A percentile compares a stretch with the other conserved stretches of the same genome.
Conservation (phyloP, 768 basidiomycete species). For the Psilocybe cyanescens region DNA sequence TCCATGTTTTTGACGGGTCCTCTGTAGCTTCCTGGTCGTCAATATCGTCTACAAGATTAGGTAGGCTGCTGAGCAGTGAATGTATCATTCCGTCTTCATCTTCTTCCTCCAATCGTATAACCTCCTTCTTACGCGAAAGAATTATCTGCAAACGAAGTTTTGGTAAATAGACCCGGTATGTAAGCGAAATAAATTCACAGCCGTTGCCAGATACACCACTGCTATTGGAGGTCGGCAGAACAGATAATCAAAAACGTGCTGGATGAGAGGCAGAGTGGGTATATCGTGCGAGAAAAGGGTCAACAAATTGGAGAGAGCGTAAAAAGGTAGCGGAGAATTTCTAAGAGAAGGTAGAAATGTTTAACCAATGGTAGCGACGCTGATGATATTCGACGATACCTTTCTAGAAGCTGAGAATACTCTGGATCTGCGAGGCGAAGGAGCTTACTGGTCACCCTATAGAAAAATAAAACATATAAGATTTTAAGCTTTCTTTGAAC, state of each 20-base stretch:
- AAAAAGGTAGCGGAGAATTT: slow-evolving; percentile 82
- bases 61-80: slow-evolving; percentile 68
- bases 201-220: slow-evolving; percentile 81
- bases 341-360: slow-evolving; percentile 34
- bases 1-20: background rate
- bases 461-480: background rate
- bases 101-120: slow-evolving; percentile 61
- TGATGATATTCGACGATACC: slow-evolving; percentile 40
- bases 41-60: slow-evolving; percentile 53
- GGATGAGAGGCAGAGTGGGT: slow-evolving; percentile 86
- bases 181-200: slow-evolving; percentile 52
- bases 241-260: slow-evolving; percentile 91
- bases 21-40: slow-evolving; percentile 8
- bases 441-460: slow-evolving; percentile 75
- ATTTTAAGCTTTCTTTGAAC: background rate
- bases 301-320: slow-evolving; percentile 86
- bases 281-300: slow-evolving; percentile 94
- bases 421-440: slow-evolving; percentile 71
- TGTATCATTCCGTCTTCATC: slow-evolving; percentile 86
- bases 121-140: slow-evolving; percentile 71
- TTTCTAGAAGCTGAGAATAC: slow-evolving; percentile 70
- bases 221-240: slow-evolving; percentile 81
- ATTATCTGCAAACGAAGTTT: slow-evolving; percentile 57
- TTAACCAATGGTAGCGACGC: background rate
- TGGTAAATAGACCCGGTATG: background rate